Percentiles rank a stretch among this genome's conserved stretches.
phyloP scores from a whole-genome alignment of 169 alveolate genomes.

The Cryptosporidium baileyi region DNA sequence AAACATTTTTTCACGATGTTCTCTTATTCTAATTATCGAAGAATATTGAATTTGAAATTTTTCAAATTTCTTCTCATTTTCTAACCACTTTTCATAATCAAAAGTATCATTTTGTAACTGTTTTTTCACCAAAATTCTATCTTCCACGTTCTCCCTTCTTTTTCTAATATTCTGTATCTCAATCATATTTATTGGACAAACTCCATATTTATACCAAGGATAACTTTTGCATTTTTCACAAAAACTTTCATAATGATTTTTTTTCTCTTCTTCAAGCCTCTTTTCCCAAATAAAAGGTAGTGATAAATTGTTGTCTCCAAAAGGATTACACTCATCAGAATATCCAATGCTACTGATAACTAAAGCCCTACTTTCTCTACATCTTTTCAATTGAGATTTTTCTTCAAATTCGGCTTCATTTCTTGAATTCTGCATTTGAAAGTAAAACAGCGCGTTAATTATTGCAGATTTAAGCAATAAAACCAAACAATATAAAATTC shows the following conservation, averaged over 20 bases:
- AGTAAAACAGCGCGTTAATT: background rate
- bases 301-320: constrained; percentile 51
- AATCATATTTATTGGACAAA: constrained; percentile 28
- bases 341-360: constrained; percentile 14
- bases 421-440: background rate
- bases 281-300: constrained; percentile 59
- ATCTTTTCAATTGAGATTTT: constrained; percentile 14
- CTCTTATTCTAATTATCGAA: constrained; percentile 43
- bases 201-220: constrained; percentile 55
- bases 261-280: constrained; percentile 24
- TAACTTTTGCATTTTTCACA: constrained; percentile 16
- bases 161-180: constrained; percentile 17
- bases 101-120: background rate
- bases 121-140: background rate
- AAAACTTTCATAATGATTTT: background rate
- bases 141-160: constrained; percentile 38
- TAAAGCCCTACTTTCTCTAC: constrained; percentile 13
- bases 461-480: background rate
- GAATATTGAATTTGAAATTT: constrained; percentile 20
- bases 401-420: constrained; percentile 22
- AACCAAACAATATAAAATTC: too few species aligned
- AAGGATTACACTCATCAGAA: constrained; percentile 53
- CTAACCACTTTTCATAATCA: constrained; percentile 36
- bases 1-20: constrained; percentile 31
- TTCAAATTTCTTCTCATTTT: constrained; percentile 41